Evolutionary conservation across 1,284 basidiomycete species (phyloP), one percentile per base, ranked within the genome.

Genomic region (Malassezia obtusa): DNA sequence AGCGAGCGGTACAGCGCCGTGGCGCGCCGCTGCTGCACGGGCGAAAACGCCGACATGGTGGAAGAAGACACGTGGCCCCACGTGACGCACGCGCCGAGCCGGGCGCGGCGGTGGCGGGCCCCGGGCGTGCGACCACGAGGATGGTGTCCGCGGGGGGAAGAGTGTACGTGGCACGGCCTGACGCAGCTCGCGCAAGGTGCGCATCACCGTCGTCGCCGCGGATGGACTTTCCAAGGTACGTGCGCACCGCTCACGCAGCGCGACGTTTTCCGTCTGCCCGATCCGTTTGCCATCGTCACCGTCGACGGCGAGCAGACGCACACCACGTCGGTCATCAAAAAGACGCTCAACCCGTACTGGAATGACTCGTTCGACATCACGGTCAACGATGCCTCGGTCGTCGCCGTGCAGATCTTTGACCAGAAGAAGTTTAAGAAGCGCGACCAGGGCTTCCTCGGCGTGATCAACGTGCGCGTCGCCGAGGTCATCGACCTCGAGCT

Each of bases 361-460:
- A 73, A 68, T 47, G 71, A 73, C 52, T 64, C 62, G 47, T 73
- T 73, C 45, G 71, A 72, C 33, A 59, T 73, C 50, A 83, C 81
- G 44, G 89, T 92, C 71, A 87, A 85, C 74, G 89, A 92, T 68
- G 85, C 86, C 3, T 91, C 88, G 24, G 84, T 91, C 43, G 80
- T 95, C 38, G 86, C 87, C 4, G 87, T 95, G 3, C 90, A 95
- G 76, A 89, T 94, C 68, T 94, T 94, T 67, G 90, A 95, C 76
- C 90, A 94, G 77, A 84, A 88, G 75, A 94, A 92, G 77, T 94
- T 94, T 78, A 94, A 92, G 79, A 81, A 87, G 76, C 84, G 84
- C 75, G 89, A 94, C 75, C 89, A 94, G 73, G 89, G 89, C 4
- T 94, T 94, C 76, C 79, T 95, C 43, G 89, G 89, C 49, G 89